Conservation (phyloP, 352 stramenopile genomes). For the Pythium biforme region DNA sequence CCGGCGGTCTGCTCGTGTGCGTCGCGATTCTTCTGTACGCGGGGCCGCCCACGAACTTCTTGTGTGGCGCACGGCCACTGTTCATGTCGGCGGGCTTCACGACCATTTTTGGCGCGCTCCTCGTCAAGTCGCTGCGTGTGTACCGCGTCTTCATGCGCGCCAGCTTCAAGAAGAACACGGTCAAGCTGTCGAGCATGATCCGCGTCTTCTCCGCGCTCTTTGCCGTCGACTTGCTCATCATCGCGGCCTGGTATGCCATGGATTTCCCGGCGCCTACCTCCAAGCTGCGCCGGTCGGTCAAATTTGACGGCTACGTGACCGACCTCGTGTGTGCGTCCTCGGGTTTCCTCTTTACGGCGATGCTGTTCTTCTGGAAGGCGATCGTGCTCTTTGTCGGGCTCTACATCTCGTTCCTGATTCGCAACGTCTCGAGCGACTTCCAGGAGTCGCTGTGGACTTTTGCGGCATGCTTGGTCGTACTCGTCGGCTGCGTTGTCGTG, state of each 20-base stretch:
- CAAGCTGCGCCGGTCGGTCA: background rate
- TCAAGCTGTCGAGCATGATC: constrained; percentile 24
- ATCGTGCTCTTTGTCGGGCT: constrained; percentile 33
- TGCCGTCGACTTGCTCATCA: constrained; percentile 28
- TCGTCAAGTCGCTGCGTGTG: constrained; percentile 42
- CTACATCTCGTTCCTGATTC: constrained; percentile 29
- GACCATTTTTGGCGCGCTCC: constrained; percentile 30
- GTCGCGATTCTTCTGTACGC: constrained; percentile 21
- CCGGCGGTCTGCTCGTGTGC: constrained; percentile 33
- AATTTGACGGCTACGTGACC: constrained; percentile 23
- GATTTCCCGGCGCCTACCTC: constrained; percentile 27
- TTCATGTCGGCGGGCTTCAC: constrained; percentile 29
- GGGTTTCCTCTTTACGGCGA: constrained; percentile 31
- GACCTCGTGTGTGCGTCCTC: constrained; percentile 27
- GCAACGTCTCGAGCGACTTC: constrained; percentile 41
- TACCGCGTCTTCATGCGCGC: constrained; percentile 38
- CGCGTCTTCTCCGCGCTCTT: constrained; percentile 24
- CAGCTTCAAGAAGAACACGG: constrained; percentile 26
- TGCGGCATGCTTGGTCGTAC: constrained; percentile 35
- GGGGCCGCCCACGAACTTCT: constrained; percentile 14
- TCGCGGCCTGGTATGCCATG: constrained; percentile 28
- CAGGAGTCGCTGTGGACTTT: constrained; percentile 50
- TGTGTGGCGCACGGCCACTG: constrained; percentile 29
- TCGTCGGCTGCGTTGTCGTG: constrained; percentile 26
- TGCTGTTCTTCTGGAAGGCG: constrained; percentile 41